phyloP scores from a whole-genome alignment of 768 basidiomycete genomes.

The Imleria badia region DNA sequence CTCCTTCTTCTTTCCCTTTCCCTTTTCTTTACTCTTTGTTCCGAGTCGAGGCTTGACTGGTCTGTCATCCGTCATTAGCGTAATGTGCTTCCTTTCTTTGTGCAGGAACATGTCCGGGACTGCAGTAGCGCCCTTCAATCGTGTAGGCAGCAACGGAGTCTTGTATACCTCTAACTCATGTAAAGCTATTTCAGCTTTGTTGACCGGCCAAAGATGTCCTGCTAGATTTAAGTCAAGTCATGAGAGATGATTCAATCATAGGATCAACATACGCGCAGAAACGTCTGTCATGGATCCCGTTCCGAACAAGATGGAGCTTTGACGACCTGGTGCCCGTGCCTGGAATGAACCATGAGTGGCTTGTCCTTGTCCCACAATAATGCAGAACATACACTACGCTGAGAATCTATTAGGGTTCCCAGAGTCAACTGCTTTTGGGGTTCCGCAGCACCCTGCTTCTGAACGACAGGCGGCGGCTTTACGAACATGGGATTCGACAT shows the following conservation, averaged over 20 bases:
- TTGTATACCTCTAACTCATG: constrained; percentile 77
- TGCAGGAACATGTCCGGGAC: constrained; percentile 67
- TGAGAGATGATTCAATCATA: constrained; percentile 1
- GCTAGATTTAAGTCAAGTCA: constrained; percentile 21
- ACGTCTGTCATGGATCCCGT: constrained; percentile 36
- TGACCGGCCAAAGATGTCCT: constrained; percentile 36
- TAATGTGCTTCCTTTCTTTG: constrained; percentile 40
- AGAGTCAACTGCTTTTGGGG: constrained; percentile 45
- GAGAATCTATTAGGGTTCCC: constrained; percentile 57
- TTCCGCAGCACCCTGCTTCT: constrained; percentile 21
- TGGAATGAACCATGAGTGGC: constrained; percentile 24
- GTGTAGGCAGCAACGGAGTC: constrained; percentile 74
- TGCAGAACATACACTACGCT: constrained; percentile 48
- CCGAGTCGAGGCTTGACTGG: constrained; percentile 48
- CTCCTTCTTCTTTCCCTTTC: constrained; percentile 35
- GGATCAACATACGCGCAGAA: constrained; percentile 31
- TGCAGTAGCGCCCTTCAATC: constrained; percentile 39
- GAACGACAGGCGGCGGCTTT: constrained; percentile 48
- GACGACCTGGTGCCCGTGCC: constrained; percentile 51
- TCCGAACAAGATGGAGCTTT: constrained; percentile 52
- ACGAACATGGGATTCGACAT: constrained; percentile 69
- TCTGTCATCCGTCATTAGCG: constrained; percentile 63
- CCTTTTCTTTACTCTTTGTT: constrained; percentile 35
- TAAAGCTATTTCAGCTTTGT: constrained; percentile 63
- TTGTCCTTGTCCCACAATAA: neutral